Base-by-base conservation (phyloP, 208 protist species). In the Acanthamoeba lugdunensis region DNA sequence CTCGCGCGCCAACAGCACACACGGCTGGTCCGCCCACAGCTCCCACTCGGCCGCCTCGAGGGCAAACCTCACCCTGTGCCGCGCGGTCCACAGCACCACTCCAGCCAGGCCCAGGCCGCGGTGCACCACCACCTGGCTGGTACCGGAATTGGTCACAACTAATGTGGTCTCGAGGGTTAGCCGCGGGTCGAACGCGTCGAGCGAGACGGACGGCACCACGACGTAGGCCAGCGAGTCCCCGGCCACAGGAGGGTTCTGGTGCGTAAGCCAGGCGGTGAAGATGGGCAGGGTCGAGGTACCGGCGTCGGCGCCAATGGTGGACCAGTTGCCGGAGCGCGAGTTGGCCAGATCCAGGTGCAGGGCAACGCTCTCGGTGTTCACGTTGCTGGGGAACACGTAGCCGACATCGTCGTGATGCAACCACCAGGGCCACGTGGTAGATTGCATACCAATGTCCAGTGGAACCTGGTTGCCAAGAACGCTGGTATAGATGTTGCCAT, bases 201-300 rank as follows among this genome's bases (percentile, higher is more conserved):
- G 41, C 25, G 41, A 8, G 50, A 63, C 50, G 4, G 41, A 9
- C 1, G 79, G 79, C 25, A 87, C 79, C 5, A 87, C 50, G 23
- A 87, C 52, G 50, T 87, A 87, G 45, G 50, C 52, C 79, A 87
- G 50, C 79, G 79, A 87, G 79, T 87, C 79, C 9, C 48, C 37
- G 13, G 2, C n/a, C n/a, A 87, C 79, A 13, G 79, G 79, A 0
- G 79, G n/a, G 4, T 8, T 6, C 25, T 56, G 23, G 2, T 37
- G 45, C 8, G 79, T 87, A 18, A 87, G 79, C 79, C 79, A 87
- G 18, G 79, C 79, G 23, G 4, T 65, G 79, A 87, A 87, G 50
- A 45, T 65, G 45, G 79, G n/a, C n/a, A 87, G 50, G 4, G 50
- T 63, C 23, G 52, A 16, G 11, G 8, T 63, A 50, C n/a, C 21